Evolutionary conservation across 1,139 yeast species (phyloP), one percentile per base, ranked within the genome.

Genomic region (Pichia norvegensis): DNA sequence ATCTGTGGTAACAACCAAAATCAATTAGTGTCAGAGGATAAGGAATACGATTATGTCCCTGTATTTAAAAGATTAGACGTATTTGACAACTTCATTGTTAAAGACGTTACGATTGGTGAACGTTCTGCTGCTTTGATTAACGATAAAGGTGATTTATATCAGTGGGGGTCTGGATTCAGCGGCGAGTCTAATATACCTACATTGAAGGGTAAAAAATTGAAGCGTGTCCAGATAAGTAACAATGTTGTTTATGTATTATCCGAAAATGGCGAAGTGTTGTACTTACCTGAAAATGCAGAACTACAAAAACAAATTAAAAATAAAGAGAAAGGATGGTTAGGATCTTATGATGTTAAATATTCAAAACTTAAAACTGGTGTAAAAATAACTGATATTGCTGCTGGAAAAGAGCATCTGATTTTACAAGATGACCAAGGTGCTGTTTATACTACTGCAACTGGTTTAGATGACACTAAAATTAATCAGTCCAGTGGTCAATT

Each of bases 121-220:
- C 65, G 63, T 9, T 70, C 81, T 23, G 84, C 79, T 4, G 80
- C 79, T 1, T 80, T 94, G 1, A 74, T 80, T 21, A 75, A 81
- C 50, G 74, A 73, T 1, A 73, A 74, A 23, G 97, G 97, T n/a
- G 76, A 81, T 56, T 72, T 86, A 21, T 80, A 78, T 48, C 85
- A 82, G 59, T 85, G 88, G 83, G 76, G 78, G 37, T 56, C 64
- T 29, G 74, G 72, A 2, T 60, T 58, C 36, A 48, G 45, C 19
- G 62, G 58, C 6, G 56, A 57, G 37, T 50, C 56, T 1, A 39
- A 47, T 4, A 55, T 48, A 31, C 57, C 62, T 20, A 75, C 81
- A 2, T 53, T 68, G 45, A 65, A 67, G 36, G 81, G 79, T 16
- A 69, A 73, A 50, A 68, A 74, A 14, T 58, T 81, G 25, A 52